Percentiles rank a stretch among this genome's conserved stretches.
Conservation (phyloP, 768 basidiomycete genomes). For the Asterophora parasitica region DNA sequence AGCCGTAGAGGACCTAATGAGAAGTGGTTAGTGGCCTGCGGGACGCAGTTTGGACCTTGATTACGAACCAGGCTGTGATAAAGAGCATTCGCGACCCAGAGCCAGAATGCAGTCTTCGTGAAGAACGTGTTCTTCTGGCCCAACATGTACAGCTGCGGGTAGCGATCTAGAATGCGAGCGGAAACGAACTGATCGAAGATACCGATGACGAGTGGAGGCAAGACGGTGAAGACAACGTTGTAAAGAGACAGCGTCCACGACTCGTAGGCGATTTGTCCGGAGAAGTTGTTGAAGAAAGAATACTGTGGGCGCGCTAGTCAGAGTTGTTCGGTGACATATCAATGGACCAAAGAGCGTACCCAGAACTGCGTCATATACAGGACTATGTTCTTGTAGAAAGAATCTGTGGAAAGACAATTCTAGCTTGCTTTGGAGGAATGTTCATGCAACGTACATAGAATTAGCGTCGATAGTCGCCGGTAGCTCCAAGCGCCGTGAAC, state of each 20-base stretch:
- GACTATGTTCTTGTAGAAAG: constrained; percentile 98
- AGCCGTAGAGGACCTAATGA: constrained; percentile 74
- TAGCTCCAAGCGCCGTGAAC: constrained; percentile 99
- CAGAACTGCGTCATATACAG: constrained; percentile 99
- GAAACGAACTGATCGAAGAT: constrained; percentile 99
- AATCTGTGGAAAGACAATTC: constrained; percentile 46
- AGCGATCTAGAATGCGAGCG: constrained; percentile 92
- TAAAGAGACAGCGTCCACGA: constrained; percentile 98
- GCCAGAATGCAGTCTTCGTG: constrained; percentile 86
- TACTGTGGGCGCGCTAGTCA: constrained; percentile 48
- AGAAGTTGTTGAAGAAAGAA: constrained; percentile 99
- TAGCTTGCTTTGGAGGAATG: no score
- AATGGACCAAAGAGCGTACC: constrained; percentile 42
- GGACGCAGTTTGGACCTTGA: neutral
- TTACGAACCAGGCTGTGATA: constrained; percentile 80
- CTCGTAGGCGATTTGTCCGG: constrained; percentile 97
- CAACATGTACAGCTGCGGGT: constrained; percentile 92
- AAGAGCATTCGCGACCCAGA: constrained; percentile 85
- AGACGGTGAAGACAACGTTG: constrained; percentile 92
- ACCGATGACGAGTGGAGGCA: constrained; percentile 96
- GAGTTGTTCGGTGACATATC: neutral
- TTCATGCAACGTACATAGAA: constrained; percentile 67
- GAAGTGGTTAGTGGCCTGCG: neutral
- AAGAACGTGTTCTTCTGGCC: constrained; percentile 96
- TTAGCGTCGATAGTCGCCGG: constrained; percentile 88